phyloP scores from a whole-genome alignment of 1,139 yeast species.

The Komagataea norvegica region DNA sequence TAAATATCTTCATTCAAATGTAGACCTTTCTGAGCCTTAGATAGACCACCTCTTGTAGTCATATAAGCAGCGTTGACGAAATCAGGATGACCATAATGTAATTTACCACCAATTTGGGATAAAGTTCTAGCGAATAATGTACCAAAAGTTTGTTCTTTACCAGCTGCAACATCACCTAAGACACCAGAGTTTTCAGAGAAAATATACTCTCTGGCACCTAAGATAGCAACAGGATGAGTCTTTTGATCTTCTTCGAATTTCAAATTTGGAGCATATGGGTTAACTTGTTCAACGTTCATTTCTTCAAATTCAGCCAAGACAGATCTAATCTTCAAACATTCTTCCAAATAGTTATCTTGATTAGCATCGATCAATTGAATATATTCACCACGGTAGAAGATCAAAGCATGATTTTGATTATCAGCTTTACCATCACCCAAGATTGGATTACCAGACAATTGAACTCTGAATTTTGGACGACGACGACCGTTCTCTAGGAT shows the following conservation, averaged over 20 bases:
- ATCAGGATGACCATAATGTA: conserved; percentile 99
- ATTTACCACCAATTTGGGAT: conserved; percentile 97
- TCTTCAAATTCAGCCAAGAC: conserved; percentile 98
- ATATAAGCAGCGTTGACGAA: conserved; percentile 89
- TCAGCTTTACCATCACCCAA: conserved; percentile 99
- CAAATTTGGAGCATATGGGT: conserved; percentile 63
- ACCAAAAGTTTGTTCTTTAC: conserved; percentile 99
- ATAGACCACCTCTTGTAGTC: conserved; percentile 99
- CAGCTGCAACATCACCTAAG: conserved; percentile 99
- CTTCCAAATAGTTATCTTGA: conserved; percentile 97
- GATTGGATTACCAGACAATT: conserved; percentile 97
- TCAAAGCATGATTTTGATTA: conserved; percentile 95
- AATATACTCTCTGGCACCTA: conserved; percentile 99
- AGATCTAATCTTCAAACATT: conserved; percentile 95
- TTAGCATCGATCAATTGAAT: conserved; percentile 97
- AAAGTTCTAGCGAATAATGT: conserved; percentile 95
- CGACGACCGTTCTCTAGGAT: conserved; percentile 96
- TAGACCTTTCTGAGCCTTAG: conserved; percentile 97
- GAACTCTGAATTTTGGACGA: conserved; percentile 97
- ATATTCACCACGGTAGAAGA: conserved; percentile 98
- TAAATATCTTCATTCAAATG: conserved; percentile 99
- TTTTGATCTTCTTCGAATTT: conserved; percentile 42
- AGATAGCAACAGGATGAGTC: conserved; percentile 88
- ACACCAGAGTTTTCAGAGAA: conserved; percentile 99
- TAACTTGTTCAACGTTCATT: conserved; percentile 78